These are phyloP conservation scores for Rhizophagus sp. DNA, from an alignment of 192 early-diverging fungal species.

Conservation along the genomic window DNA sequence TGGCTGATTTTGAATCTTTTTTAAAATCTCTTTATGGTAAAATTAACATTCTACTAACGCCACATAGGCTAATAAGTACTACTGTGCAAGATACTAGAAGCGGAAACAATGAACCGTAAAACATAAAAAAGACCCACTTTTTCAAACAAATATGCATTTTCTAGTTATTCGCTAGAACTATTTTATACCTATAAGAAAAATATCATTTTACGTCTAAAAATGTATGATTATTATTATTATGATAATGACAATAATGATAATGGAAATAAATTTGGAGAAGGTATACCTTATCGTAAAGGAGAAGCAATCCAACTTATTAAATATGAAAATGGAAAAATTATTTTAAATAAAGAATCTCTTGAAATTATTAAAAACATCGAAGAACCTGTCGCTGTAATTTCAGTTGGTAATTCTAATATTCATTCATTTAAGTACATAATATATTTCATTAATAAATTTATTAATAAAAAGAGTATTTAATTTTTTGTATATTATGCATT, in stretches of 20 bases:
- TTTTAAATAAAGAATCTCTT: neutral
- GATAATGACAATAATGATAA: neutral
- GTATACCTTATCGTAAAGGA: constrained; percentile 18
- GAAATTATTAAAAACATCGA: constrained; percentile 22
- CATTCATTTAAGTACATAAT: neutral
- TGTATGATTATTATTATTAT: too few species aligned
- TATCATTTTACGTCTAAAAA: too few species aligned
- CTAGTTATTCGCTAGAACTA: too few species aligned
- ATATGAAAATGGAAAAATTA: neutral
- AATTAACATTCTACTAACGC: too few species aligned
- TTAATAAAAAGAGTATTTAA: neutral
- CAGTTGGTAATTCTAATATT: constrained; percentile 5
- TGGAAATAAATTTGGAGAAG: constrained; percentile 3
- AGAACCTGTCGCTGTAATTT: constrained; percentile 20
- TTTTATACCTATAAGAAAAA: too few species aligned
- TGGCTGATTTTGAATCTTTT: too few species aligned
- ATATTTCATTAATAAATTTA: neutral
- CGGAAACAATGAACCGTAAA: too few species aligned
- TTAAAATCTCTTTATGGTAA: too few species aligned
- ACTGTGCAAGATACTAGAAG: too few species aligned
- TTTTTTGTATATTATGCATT: neutral
- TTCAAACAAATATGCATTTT: too few species aligned
- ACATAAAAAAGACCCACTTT: too few species aligned
- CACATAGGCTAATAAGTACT: too few species aligned
- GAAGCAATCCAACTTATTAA: constrained; percentile 15